Base-by-base conservation (phyloP, 306 rosid genomes). In the Argentina anserina region DNA sequence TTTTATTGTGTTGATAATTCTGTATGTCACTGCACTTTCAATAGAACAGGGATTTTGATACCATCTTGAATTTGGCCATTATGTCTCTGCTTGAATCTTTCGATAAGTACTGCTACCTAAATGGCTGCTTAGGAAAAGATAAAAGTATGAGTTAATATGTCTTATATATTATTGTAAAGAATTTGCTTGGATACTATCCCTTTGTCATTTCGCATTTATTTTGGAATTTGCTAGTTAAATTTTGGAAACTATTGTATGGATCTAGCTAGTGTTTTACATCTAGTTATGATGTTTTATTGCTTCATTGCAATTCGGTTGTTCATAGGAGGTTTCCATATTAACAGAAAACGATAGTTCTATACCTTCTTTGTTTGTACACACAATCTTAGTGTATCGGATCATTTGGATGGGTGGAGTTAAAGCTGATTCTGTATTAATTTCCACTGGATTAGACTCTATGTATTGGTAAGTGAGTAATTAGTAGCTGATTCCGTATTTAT, bases 31-130 rank as follows among this genome's bases (percentile, higher is more conserved):
- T 70, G 62, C 62, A 50, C 8, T 23, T 18, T 26, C 12, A 33
- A 3, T 60, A 31, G 65, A 15, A 59, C 37, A 13, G 20, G n/a
- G 10, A 4, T 55, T 6, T 47, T 4, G 4, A 18, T 18, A 17
- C n/a, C n/a, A n/a, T 53, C 73, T 50, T n/a, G 49, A 34, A 49
- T 50, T 68, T 68, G 59, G 47, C 21, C 33, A 9, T 50, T 21
- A 20, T n/a, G 23, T 53, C 13, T 11, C n/a, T 10, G 60, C 60
- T 31, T 23, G 11, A 18, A 21, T 53, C 12, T 9, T 21, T 23
- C 3, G 60, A 53, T 53, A 69, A 28, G 23, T 33, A 20, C 14
- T 67, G 45, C 53, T 33, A 34, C 61, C 60, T 47, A 26, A 47
- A 18, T 13, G 49, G 33, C 34, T 36, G 33, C 18, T 7, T 23